Evolutionary conservation across 192 early-diverging fungal genomes (phyloP), one percentile per base, ranked within the genome.

Genomic region (Lobosporangium transversale): DNA sequence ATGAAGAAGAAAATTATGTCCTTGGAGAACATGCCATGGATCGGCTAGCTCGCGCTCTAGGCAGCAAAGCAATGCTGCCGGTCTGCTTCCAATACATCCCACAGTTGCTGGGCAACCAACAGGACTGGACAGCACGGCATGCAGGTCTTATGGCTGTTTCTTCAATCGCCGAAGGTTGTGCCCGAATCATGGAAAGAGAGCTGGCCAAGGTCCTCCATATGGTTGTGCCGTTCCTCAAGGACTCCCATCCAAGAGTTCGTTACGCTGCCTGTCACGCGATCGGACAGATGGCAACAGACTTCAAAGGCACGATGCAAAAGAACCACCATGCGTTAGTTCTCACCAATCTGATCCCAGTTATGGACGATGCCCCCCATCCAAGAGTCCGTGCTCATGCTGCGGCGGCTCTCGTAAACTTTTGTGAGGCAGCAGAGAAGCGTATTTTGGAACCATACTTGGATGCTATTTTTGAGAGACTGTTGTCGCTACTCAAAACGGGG

Each of bases 211-310:
- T 99, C 33, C 82, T 97, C 29, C 45, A 65, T 7, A 81, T 98
- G 70, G 83, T 98, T n/a, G 62, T 91, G 10, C 91, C 92, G 43
- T 89, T 86, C 69, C 84, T 95, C 58, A 78, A 89, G 37, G 96
- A 99, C 74, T 86, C 94, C 4, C 93, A 98, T 67, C 89, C 95
- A 21, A 88, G 98, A 59, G 98, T 99, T 35, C 92, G 96, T 43
- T 94, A 95, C 80, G 96, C 98, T 24, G 92, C 93, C 36, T 97
- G 95, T 84, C 96, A 97, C 79, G 91, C 94, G 62, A 79, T 98
- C 31, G 98, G 98, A 11, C 98, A 99, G 83, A 94, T 99, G 94
- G 91, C 92, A 40, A 97, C 94, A 1, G 98, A 99, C 83, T 99
- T 98, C 80, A 88, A 94, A 54, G 87, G 89, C 23, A 58, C 55